Conservation (phyloP, 208 protist genomes). For the Leishmania gerbilli region DNA sequence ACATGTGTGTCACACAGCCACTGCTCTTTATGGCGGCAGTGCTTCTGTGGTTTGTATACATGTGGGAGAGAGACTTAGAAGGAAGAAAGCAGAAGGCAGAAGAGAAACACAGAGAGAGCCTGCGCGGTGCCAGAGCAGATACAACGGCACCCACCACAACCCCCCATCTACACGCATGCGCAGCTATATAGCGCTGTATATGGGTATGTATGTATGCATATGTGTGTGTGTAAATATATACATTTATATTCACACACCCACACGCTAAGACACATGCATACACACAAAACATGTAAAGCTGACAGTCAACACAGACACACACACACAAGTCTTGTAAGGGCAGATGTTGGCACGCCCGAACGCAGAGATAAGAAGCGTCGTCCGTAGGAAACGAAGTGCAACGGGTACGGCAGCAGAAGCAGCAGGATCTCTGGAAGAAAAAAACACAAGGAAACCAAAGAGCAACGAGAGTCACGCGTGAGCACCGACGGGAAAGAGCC, state of each 20-base stretch:
- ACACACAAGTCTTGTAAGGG: background rate
- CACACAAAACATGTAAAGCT: background rate
- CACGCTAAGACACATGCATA: constrained; percentile 1
- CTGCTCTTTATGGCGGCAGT: background rate
- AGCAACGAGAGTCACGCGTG: background rate
- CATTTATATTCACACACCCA: background rate
- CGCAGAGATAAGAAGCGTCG: background rate
- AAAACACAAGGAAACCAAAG: background rate
- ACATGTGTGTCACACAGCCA: background rate
- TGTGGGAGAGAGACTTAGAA: background rate
- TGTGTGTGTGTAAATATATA: background rate
- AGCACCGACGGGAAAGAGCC: no score
- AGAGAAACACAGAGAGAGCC: background rate
- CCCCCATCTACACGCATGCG: background rate
- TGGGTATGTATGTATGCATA: background rate
- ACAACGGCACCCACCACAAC: background rate
- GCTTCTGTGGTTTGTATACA: background rate
- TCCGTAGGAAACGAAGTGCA: background rate
- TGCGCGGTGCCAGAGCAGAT: background rate
- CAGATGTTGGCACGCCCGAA: background rate
- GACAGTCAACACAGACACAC: background rate
- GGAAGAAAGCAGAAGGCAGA: background rate
- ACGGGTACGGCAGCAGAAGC: background rate
- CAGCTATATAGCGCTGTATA: background rate
- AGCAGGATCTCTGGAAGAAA: background rate